Percentiles rank a stretch among this genome's conserved stretches.
Conservation (phyloP, 2,329 filamentous ascomycete genomes). For the Xylaria sp. region DNA sequence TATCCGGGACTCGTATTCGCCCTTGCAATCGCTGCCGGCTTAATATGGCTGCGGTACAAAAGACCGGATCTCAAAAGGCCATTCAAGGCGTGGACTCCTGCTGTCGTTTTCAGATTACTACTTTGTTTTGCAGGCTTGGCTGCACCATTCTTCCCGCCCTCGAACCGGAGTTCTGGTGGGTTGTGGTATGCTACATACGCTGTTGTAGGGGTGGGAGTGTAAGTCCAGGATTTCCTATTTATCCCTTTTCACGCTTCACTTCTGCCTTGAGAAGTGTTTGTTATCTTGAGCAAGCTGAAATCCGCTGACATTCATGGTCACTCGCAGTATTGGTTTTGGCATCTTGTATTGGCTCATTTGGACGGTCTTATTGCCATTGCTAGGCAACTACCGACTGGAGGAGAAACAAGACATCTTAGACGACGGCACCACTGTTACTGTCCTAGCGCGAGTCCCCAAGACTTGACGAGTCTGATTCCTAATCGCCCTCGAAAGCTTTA, state of each 20-base stretch:
- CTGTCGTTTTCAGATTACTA: conserved; percentile 50
- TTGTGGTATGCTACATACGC: conserved; percentile 52
- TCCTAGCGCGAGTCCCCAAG: conserved; percentile 39
- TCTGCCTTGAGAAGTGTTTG: neutral
- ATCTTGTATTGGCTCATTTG: conserved; percentile 65
- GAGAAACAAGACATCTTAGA: conserved; percentile 54
- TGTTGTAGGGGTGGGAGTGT: conserved; percentile 48
- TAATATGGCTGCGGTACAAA: conserved; percentile 55
- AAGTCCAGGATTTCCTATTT: conserved; percentile 31
- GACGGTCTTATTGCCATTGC: conserved; percentile 55
- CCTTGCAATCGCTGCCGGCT: conserved; percentile 51
- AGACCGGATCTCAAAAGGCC: conserved; percentile 57
- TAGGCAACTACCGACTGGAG: conserved; percentile 56
- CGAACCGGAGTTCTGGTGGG: conserved; percentile 40
- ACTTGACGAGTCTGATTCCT: conserved; percentile 11
- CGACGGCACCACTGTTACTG: conserved; percentile 64
- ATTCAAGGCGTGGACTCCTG: conserved; percentile 59
- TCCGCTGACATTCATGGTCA: neutral
- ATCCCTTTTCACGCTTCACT: neutral
- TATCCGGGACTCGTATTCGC: conserved; percentile 60
- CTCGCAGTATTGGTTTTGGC: conserved; percentile 50
- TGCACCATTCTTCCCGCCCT: conserved; percentile 58
- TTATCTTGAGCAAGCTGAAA: neutral
- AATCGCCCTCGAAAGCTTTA: neutral
- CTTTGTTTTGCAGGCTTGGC: conserved; percentile 51